Evolutionary conservation across 2,329 filamentous ascomycete genomes (phyloP).

Genomic region (Monosporascus sp.): DNA sequence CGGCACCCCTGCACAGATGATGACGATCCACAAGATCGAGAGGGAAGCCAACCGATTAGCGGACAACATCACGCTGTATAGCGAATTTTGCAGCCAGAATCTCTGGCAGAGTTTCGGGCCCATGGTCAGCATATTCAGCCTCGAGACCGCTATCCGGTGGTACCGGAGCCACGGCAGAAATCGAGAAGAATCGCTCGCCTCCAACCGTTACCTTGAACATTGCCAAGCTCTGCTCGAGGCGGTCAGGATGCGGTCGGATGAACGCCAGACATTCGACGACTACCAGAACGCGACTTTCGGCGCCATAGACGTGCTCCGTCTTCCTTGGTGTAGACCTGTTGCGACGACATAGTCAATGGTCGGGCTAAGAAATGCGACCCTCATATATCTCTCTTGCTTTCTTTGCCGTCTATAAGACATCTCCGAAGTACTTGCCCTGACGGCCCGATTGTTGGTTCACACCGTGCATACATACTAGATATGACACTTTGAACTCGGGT

Average conservation of each 20-base stretch:
- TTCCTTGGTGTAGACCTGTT: not conserved
- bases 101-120: conserved; percentile 13
- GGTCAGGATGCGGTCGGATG: not conserved
- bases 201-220: not conserved
- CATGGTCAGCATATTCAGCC: conserved; percentile 9
- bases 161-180: conserved; percentile 8
- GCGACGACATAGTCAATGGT: not conserved
- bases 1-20: not conserved
- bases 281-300: not conserved
- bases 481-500: too few relatives aligned
- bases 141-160: conserved; percentile 14
- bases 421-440: too few relatives aligned
- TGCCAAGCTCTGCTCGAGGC: not conserved
- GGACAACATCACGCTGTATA: conserved; percentile 9
- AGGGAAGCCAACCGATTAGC: conserved; percentile 11
- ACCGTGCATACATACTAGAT: too few relatives aligned
- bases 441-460: too few relatives aligned
- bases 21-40: conserved; percentile 1
- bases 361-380: too few relatives aligned
- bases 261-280: not conserved
- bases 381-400: too few relatives aligned
- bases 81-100: conserved; percentile 9
- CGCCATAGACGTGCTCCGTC: not conserved
- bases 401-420: too few relatives aligned
- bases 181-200: not conserved